Conservation (phyloP, 352 stramenopile species). For the Pythium biforme region DNA sequence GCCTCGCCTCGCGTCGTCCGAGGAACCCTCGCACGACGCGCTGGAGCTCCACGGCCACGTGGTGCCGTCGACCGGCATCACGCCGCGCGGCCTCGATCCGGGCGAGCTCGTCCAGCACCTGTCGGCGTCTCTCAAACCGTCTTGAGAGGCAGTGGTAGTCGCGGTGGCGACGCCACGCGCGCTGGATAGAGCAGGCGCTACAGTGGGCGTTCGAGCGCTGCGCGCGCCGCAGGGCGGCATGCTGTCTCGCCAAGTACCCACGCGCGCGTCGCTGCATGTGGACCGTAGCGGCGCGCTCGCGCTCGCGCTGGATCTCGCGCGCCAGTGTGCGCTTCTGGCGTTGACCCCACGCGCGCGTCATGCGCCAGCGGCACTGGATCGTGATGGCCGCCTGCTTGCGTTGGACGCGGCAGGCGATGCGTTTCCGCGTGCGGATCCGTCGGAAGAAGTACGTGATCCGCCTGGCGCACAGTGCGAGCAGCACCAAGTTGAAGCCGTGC, state of each 20-base stretch:
- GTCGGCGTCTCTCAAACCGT: slow-evolving; percentile 30
- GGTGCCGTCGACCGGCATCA: slow-evolving; percentile 14
- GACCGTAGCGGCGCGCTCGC: slow-evolving; percentile 14
- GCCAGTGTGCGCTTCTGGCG: background rate
- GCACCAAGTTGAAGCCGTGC: slow-evolving; percentile 52
- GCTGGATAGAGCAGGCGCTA: slow-evolving; percentile 2
- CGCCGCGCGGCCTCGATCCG: slow-evolving; percentile 15
- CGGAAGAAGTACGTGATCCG: slow-evolving; percentile 55
- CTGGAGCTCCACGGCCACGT: slow-evolving; percentile 34
- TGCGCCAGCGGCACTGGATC: slow-evolving; percentile 35
- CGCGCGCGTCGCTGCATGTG: slow-evolving; percentile 19
- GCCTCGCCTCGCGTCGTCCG: slow-evolving; percentile 26
- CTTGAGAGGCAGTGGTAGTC: background rate
- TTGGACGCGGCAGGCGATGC: slow-evolving; percentile 25
- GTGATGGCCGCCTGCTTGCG: slow-evolving; percentile 27
- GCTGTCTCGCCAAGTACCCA: slow-evolving; percentile 23
- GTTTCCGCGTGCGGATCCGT: slow-evolving; percentile 32
- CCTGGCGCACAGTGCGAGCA: slow-evolving; percentile 46
- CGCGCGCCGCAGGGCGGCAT: slow-evolving; percentile 15
- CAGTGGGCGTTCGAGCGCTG: background rate
- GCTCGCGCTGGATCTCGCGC: slow-evolving; percentile 11
- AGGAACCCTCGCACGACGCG: slow-evolving; percentile 42
- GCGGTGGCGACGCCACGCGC: slow-evolving; percentile 16
- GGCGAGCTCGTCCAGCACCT: slow-evolving; percentile 28
- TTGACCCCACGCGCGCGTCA: background rate